Percentiles rank a stretch among this genome's conserved stretches.
Conservation (phyloP, 495 filamentous ascomycete genomes). For the Ascobolus immersus region DNA sequence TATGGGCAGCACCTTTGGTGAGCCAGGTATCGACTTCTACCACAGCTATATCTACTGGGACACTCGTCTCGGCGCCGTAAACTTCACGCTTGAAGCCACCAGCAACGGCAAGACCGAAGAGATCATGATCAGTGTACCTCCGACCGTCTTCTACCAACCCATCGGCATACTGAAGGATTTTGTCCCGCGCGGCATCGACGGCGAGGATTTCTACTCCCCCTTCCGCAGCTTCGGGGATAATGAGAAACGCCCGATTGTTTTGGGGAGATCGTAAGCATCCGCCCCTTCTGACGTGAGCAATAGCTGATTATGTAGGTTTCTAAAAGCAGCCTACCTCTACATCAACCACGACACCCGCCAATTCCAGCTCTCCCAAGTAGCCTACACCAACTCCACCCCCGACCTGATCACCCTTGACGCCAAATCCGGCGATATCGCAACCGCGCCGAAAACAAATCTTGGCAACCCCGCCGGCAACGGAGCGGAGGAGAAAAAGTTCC, state of each 20-base stretch:
- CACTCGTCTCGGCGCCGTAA: conserved; percentile 9
- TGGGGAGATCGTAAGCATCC: conserved; percentile 11
- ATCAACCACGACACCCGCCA: conserved; percentile 9
- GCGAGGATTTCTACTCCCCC: conserved; percentile 7
- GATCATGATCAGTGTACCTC: conserved; percentile 9
- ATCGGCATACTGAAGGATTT: conserved; percentile 7
- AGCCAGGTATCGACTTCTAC: conserved; percentile 8
- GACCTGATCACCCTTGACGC: conserved; percentile 4
- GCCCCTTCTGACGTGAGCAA: neutral
- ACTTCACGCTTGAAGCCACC: conserved; percentile 7
- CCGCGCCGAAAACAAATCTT: too few species aligned
- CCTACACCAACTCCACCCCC: conserved; percentile 3
- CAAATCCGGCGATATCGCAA: too few species aligned
- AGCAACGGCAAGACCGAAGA: conserved; percentile 4
- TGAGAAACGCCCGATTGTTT: conserved; percentile 8
- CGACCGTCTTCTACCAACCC: conserved; percentile 10
- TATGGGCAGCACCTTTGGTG: conserved; percentile 6
- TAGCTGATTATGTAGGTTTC: conserved; percentile 3
- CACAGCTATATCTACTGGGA: conserved; percentile 3
- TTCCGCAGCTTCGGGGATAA: conserved; percentile 9
- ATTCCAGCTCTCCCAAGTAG: conserved; percentile 10
- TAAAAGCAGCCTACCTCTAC: conserved; percentile 12
- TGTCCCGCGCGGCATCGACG: conserved; percentile 5
- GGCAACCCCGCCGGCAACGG: too few species aligned
- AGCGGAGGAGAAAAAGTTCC: too few species aligned